Base-by-base conservation (phyloP, 139 green algal species). In the Picochlorum sp. region DNA sequence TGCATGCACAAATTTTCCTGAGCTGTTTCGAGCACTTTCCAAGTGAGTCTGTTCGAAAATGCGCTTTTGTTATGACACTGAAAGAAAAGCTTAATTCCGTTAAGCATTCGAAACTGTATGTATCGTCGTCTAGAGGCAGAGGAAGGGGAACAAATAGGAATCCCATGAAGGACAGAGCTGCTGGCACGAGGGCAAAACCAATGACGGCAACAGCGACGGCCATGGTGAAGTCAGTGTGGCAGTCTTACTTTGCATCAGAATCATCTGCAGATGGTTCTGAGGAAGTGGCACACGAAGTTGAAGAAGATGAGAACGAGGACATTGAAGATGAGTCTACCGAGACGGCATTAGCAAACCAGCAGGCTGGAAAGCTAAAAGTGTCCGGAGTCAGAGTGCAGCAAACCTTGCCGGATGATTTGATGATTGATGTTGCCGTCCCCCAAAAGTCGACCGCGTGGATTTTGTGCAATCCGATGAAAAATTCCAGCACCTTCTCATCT, bases 1-100 rank as follows among this genome's bases (percentile, higher is more conserved):
- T 96, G 30, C 92, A 98, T 72, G 92, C 85, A 26, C 87, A 96
- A 71, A 94, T 98, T 79, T 73, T 98, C n/a, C 65, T 95, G 15
- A 90, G 88, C 67, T 85, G 92, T 78, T 85, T 96, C 68, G 74
- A 75, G 34, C 64, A 85, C 64, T 95, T 79, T 68, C 90, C 91
- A 4, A 70, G 41, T 64, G 77, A 79, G 45, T 75, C 71, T 2
- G 74, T 98, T 34, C 71, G 81, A 28, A 68, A 66, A 18, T 75
- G 68, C 30, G 81, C 82, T 6, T 96, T 98, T 79, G 83, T 77
- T 5, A 60, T 34, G 4, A 63, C 57, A 21, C 84, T 98, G 41
- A 73, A 71, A 50, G 65, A 80, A n/a, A 69, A 66, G 24, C 90
- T 97, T 81, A 64, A 80, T 58, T 49, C 62, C 45, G 69, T 84